These are phyloP conservation scores for Neohortaea acidophila DNA, from an alignment of 495 filamentous ascomycete species.

Conservation along the genomic window DNA sequence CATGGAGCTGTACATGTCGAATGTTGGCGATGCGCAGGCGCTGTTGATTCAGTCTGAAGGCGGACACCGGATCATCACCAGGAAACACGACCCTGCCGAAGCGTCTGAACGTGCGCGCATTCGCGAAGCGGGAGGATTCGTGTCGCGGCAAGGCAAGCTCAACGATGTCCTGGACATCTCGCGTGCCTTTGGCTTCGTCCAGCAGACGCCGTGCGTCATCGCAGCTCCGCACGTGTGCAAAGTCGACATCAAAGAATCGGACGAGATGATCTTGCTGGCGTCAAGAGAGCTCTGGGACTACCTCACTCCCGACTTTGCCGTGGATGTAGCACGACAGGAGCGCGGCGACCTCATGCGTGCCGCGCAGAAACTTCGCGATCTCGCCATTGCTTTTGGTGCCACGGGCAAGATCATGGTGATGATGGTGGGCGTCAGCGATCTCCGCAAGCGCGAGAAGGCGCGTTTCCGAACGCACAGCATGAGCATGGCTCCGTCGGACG, in stretches of 20 bases:
- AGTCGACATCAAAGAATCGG: conserved; percentile 66
- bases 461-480: conserved; percentile 61
- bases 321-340: conserved; percentile 78
- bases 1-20: conserved; percentile 84
- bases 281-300: conserved; percentile 92
- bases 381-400: conserved; percentile 89
- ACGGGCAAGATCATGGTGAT: conserved; percentile 96
- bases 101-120: conserved; percentile 70
- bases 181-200: conserved; percentile 84
- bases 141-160: conserved; percentile 81
- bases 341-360: conserved; percentile 84
- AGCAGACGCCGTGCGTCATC: conserved; percentile 82
- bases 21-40: conserved; percentile 88
- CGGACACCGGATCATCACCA: conserved; percentile 60
- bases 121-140: conserved; percentile 85
- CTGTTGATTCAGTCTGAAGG: conserved; percentile 85
- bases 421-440: conserved; percentile 81
- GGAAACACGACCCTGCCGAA: conserved; percentile 85
- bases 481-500: conserved; percentile 57
- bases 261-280: conserved; percentile 85
- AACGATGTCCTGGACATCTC: conserved; percentile 87
- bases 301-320: conserved; percentile 68
- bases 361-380: conserved; percentile 85
- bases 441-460: conserved; percentile 65
- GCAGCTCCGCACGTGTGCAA: conserved; percentile 76